Evolutionary conservation across 1,284 basidiomycete species (phyloP).

Genomic region (Tilletia setariae): DNA sequence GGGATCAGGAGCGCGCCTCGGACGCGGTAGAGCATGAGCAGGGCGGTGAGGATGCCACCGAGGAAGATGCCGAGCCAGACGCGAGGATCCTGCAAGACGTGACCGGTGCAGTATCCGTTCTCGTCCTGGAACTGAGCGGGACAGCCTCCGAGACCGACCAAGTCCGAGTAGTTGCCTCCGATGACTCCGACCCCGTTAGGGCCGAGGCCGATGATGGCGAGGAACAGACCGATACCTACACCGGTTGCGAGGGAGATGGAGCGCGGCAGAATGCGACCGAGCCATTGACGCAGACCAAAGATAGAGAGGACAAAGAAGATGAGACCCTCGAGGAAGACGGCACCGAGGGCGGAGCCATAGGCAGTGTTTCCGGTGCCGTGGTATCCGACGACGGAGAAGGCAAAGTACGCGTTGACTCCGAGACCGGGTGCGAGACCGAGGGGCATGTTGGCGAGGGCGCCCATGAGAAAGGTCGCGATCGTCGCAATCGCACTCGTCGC

Average conservation of each 20-base stretch:
- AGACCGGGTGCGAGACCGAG: slow-evolving; percentile 63
- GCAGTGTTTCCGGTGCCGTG: slow-evolving; percentile 72
- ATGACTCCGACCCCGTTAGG: slow-evolving; percentile 73
- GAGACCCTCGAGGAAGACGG: slow-evolving; percentile 71
- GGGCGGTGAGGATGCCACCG: slow-evolving; percentile 65
- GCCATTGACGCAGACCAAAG: slow-evolving; percentile 82
- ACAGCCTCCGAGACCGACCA: slow-evolving; percentile 80
- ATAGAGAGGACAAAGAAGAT: slow-evolving; percentile 78
- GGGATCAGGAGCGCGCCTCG: slow-evolving; percentile 75
- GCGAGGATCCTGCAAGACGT: slow-evolving; percentile 70
- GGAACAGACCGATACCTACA: slow-evolving; percentile 78
- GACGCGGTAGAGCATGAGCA: slow-evolving; percentile 77
- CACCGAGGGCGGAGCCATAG: slow-evolving; percentile 77
- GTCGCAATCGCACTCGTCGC: slow-evolving; percentile 72
- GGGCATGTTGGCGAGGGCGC: slow-evolving; percentile 76
- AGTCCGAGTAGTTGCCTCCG: slow-evolving; percentile 69
- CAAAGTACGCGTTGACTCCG: slow-evolving; percentile 78
- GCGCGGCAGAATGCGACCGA: slow-evolving; percentile 80
- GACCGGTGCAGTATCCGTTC: slow-evolving; percentile 65
- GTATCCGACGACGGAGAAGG: slow-evolving; percentile 81
- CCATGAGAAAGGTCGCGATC: slow-evolving; percentile 76
- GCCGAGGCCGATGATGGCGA: slow-evolving; percentile 58
- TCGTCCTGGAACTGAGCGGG: slow-evolving; percentile 41
- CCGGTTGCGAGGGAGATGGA: slow-evolving; percentile 79
- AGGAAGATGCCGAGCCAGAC: slow-evolving; percentile 86